Evolutionary conservation across 106 monocot species (phyloP), one percentile per base, ranked within the genome.

Genomic region (Ottelia alismoides): DNA sequence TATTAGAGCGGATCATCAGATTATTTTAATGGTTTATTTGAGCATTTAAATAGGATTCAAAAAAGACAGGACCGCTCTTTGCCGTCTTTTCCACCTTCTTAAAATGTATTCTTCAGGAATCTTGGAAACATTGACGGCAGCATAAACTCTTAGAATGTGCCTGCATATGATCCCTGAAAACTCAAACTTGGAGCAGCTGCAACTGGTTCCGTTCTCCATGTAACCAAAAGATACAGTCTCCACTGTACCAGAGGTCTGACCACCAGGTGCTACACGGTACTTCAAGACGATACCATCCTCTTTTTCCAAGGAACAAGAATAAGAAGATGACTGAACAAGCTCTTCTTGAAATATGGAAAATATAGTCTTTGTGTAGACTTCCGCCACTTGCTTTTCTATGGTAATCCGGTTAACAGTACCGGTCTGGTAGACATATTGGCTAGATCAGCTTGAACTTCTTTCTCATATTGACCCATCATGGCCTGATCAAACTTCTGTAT

Each of bases 21-120:
- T 68, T 67, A 45, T 53, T 63, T 25, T 70, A 57, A 23, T 43
- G 22, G 53, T 59, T 57, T 12, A 22, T 32, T 20, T 25, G 53
- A 43, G 54, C 22, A 26, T 54, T 53, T 0, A 3, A 18, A n/a
- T 1, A 2, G 21, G 57, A 58, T 31, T 61, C 75, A 51, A 72
- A 62, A 0, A 64, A 51, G 20, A 56, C 52, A 32, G 70, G 52
- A n/a, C 77, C 77, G 59, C 56, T 61, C 63, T 67, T 84, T 45
- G 90, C 84, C 52, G 72, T 77, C 59, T 45, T 70, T 80, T 90
- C 90, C 90, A 90, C 54, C 90, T 27, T 53, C 67, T 80, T 18
- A 68, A 47, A 27, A 90, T 66, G 44, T 72, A 84, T 18, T 77
- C 68, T 12, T 84, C 74, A 2, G 84, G 90, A 49, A 90, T 57